Percentiles rank a stretch among this genome's conserved stretches.
Conservation (phyloP, 1,284 basidiomycete species). For the Ganoderma lingzhi region DNA sequence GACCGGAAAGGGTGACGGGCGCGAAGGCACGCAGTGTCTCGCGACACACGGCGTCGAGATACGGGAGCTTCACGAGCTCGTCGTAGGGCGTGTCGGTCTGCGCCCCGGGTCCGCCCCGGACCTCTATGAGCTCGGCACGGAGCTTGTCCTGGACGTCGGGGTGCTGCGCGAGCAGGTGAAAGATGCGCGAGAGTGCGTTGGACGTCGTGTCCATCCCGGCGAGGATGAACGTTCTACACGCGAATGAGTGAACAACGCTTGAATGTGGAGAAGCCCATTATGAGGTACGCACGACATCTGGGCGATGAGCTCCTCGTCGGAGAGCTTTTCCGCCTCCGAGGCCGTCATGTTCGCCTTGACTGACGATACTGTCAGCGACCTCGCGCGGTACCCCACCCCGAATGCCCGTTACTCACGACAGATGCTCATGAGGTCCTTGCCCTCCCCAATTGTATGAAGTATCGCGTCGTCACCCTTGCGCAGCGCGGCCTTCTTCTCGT, state of each 20-base stretch:
- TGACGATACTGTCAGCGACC: not conserved
- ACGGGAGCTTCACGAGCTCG: conserved; percentile 43
- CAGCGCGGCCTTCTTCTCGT: conserved; percentile 29
- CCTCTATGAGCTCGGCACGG: conserved; percentile 8
- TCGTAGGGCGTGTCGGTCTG: conserved; percentile 11
- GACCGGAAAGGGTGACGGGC: not conserved
- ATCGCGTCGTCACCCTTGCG: conserved; percentile 34
- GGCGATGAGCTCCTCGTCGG: conserved; percentile 14
- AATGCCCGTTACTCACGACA: conserved; percentile 31
- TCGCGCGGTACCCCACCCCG: not conserved
- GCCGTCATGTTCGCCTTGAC: conserved; percentile 14
- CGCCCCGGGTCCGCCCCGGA: conserved; percentile 35
- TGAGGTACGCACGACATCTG: conserved; percentile 12
- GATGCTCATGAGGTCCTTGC: conserved; percentile 41
- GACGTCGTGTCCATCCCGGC: conserved; percentile 21
- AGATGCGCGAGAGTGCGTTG: conserved; percentile 19
- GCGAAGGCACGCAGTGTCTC: conserved; percentile 55
- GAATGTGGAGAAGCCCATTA: not conserved
- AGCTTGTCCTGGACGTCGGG: conserved; percentile 4
- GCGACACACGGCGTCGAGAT: conserved; percentile 55
- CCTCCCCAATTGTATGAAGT: conserved; percentile 30
- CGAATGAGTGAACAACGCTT: not conserved
- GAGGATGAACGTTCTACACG: conserved; percentile 16
- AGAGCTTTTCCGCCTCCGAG: not conserved
- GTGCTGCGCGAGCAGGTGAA: conserved; percentile 16